Conservation (phyloP, 345 rosid species). For the Arabidopsis arenosa region DNA sequence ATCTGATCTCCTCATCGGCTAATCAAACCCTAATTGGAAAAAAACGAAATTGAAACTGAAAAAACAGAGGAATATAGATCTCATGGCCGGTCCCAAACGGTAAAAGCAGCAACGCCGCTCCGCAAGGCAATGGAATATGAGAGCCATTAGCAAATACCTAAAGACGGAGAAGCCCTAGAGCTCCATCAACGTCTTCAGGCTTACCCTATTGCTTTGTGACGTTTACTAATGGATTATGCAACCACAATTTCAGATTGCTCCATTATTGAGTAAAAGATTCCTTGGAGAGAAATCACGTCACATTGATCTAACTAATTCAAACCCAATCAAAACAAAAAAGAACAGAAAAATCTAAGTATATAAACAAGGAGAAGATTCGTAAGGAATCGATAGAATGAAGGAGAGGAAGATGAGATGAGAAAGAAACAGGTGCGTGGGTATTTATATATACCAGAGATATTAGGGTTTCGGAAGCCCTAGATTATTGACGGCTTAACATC, state of each 20-base stretch:
- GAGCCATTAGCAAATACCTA: neutral
- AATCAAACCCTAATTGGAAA: neutral
- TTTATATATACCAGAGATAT: no score
- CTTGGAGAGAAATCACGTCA: conserved; percentile 44
- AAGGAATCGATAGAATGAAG: no score
- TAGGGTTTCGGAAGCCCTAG: no score
- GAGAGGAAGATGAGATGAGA: no score
- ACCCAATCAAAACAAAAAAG: no score
- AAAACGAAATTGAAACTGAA: neutral
- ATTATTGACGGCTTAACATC: no score
- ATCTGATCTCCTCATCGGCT: conserved; percentile 44
- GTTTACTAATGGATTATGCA: conserved; percentile 43
- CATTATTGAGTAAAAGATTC: conserved; percentile 22
- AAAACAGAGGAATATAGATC: conserved; percentile 17
- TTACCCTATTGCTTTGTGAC: conserved; percentile 23
- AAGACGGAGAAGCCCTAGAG: conserved; percentile 41
- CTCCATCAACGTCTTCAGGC: conserved; percentile 37
- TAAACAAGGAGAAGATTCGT: no score
- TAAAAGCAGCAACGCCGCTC: conserved; percentile 52
- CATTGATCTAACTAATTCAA: neutral
- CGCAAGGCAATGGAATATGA: conserved; percentile 51
- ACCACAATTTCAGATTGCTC: conserved; percentile 41
- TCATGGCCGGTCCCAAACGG: conserved; percentile 52
- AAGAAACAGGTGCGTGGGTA: no score
- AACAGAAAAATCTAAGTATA: no score